Base-by-base conservation (phyloP, 2,329 filamentous ascomycete species). In the Fulvia fulva region DNA sequence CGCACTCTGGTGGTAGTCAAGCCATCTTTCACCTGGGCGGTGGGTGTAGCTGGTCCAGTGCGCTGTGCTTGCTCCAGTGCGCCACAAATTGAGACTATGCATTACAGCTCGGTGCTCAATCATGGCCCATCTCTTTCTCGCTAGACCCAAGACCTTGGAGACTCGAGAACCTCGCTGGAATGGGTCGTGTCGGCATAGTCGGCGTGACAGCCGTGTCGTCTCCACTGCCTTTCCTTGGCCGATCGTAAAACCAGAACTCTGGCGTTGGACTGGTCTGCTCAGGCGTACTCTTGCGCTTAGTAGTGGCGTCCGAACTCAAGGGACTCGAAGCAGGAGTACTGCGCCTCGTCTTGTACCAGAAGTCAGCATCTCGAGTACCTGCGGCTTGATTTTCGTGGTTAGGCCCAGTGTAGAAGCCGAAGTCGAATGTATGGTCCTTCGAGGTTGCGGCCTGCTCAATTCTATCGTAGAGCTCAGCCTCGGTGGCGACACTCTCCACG, bases 201-300 rank as follows among this genome's bases (percentile, higher is more conserved):
- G 49, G 28, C 5, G 49, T 16, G 3, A 37, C 21, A 51, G 28
- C 4, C 1, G 28, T 25, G 34, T 21, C 22, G n/a, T 22, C 49
- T 16, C 5, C 28, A 28, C n/a, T 19, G 28, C n/a, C n/a, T 37
- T 22, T 26, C 49, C 22, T 28, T 12, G 47, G 25, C 11, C 51
- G 51, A 53, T 44, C 51, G 34, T 53, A 44, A 22, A n/a, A 53
- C 34, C 51, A 28, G 34, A 53, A 53, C 19, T 44, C 51, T 6
- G 34, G 51, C 32, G 25, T n/a, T 14, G 22, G 51, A 25, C 21
- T 52, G 19, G 2, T 43, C 19, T 34, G 32, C 51, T 53, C 32
- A 14, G 50, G 30, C 28, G 21, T 37, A 22, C 30, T 32, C 16
- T 12, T 11, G 32, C 22, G 44, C 11, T 26, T 23, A 9, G 44